Conservation (phyloP, 2,329 filamentous ascomycete genomes). For the Harringtonia lauricola region DNA sequence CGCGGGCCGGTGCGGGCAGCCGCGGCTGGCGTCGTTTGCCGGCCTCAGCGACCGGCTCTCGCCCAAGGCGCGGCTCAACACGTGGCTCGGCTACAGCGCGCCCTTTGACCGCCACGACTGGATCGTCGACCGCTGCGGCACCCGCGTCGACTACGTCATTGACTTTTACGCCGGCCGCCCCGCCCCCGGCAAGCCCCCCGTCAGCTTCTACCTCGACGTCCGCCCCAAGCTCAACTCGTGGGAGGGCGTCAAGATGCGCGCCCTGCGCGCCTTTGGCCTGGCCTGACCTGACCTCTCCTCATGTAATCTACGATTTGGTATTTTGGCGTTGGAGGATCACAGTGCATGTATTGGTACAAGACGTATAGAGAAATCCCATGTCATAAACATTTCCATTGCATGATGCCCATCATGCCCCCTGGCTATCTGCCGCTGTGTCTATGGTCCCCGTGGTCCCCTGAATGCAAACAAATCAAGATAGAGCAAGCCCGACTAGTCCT, state of each 20-base stretch:
- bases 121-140: slow-evolving; percentile 87
- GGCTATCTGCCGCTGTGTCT: too few relatives aligned
- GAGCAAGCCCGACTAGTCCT: not conserved
- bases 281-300: too few relatives aligned
- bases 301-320: too few relatives aligned
- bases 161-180: slow-evolving; percentile 82
- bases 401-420: not conserved
- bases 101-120: slow-evolving; percentile 97
- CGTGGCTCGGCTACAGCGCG: slow-evolving; percentile 72
- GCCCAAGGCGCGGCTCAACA: slow-evolving; percentile 74
- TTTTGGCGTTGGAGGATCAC: too few relatives aligned
- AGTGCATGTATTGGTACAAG: slow-evolving; percentile 1
- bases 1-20: slow-evolving; percentile 5
- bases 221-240: slow-evolving; percentile 57
- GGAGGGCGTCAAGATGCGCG: slow-evolving; percentile 59
- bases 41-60: slow-evolving; percentile 62
- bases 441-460: too few relatives aligned
- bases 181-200: slow-evolving; percentile 25
- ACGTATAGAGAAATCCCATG: not conserved
- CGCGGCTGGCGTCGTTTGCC: slow-evolving; percentile 72
- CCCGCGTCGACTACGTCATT: slow-evolving; percentile 84
- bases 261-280: slow-evolving; percentile 37
- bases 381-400: not conserved
- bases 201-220: slow-evolving; percentile 58
- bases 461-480: not conserved